These are phyloP conservation scores for Veloporphyrellus conicus DNA, from an alignment of 1,284 basidiomycete species.

Conservation along the genomic window DNA sequence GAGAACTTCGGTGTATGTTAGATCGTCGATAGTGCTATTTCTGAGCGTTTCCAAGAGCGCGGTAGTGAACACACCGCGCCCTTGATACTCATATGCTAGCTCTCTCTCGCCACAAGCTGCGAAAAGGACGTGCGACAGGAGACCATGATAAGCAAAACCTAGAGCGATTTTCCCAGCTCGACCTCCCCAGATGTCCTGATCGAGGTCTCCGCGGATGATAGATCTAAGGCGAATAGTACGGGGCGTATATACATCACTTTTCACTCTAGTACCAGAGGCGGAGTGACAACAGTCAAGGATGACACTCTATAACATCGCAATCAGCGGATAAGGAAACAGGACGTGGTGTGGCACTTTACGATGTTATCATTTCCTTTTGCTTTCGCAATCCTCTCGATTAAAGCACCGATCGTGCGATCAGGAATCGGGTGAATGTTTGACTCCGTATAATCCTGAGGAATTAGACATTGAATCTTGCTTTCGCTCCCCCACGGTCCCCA, in stretches of 20 bases:
- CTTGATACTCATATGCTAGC: conserved; percentile 15
- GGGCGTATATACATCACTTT: conserved; percentile 34
- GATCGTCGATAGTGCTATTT: not conserved
- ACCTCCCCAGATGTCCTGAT: conserved; percentile 44
- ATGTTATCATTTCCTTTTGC: conserved; percentile 62
- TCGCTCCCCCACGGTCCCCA: conserved; percentile 39
- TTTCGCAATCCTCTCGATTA: conserved; percentile 47
- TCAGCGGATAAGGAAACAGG: not conserved
- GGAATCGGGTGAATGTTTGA: conserved; percentile 40
- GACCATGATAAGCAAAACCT: conserved; percentile 41
- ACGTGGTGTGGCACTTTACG: not conserved
- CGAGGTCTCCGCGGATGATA: conserved; percentile 47
- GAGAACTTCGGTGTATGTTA: conserved; percentile 19
- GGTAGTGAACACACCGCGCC: conserved; percentile 14
- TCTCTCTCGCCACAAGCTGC: conserved; percentile 50
- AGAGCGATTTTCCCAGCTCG: conserved; percentile 29
- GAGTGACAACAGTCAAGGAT: conserved; percentile 61
- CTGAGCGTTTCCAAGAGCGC: conserved; percentile 15
- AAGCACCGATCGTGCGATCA: conserved; percentile 52
- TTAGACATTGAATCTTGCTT: conserved; percentile 49
- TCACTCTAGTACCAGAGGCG: conserved; percentile 35
- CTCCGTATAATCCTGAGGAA: conserved; percentile 53
- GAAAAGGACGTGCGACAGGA: conserved; percentile 46
- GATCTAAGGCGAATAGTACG: conserved; percentile 44
- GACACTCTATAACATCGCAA: conserved; percentile 35